Percentiles rank a stretch among this genome's conserved stretches.
Conservation (phyloP, 106 monocot species). For the Dendrobium nobile region DNA sequence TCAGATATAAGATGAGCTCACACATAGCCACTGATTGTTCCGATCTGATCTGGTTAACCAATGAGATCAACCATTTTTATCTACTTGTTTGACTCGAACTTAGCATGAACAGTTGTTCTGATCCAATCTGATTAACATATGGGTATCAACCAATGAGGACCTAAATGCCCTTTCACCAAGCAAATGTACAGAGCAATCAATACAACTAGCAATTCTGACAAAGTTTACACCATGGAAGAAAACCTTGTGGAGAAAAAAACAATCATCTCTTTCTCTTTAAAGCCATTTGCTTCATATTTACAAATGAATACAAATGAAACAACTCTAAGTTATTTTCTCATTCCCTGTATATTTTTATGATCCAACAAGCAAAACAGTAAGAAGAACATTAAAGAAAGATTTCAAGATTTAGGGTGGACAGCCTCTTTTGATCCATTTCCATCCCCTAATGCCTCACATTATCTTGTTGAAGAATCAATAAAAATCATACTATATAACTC, state of each 20-base stretch:
- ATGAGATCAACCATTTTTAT: no score
- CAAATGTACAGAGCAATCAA: no score
- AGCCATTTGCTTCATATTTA: neutral
- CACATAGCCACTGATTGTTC: no score
- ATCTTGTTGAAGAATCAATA: neutral
- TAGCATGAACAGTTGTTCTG: no score
- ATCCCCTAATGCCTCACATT: neutral
- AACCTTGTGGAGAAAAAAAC: neutral
- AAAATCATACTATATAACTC: neutral
- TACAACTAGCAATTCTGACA: neutral
- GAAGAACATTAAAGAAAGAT: neutral
- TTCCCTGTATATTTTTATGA: neutral
- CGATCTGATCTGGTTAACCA: no score
- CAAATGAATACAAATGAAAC: conserved; percentile 6
- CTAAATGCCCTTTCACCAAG: no score
- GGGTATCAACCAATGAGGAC: neutral
- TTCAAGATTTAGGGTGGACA: neutral
- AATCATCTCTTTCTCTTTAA: neutral
- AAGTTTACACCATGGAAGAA: neutral
- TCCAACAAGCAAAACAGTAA: neutral
- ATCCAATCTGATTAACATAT: no score
- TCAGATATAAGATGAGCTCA: no score
- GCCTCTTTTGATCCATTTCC: neutral
- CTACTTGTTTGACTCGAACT: no score
- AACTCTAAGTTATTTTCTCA: neutral